Base-by-base conservation (phyloP, 2,329 filamentous ascomycete genomes). In the Fusarium foetens region DNA sequence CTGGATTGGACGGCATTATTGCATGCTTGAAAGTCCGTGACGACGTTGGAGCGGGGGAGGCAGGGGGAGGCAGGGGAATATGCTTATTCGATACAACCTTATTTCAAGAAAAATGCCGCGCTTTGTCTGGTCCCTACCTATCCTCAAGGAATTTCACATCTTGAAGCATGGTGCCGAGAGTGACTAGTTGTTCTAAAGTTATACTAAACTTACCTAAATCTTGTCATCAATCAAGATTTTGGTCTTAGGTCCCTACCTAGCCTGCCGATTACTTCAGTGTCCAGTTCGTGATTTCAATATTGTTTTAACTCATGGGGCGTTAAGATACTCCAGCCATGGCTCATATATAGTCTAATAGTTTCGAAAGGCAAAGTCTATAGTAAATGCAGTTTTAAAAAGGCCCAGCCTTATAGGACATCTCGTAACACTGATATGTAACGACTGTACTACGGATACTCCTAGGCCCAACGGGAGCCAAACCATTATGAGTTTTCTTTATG, bases 401-500 rank as follows among this genome's bases (percentile, higher is more conserved):
- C 6, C 8, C 7, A 23, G 6, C 0, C 12, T 19, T 5, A 13
- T 5, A 13, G 16, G 5, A 33, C 4, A 16, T 23, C 14, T 49
- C 2, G 12, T 23, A 14, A 4, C 4, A 21, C n/a, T 19, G 31
- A 33, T 0, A 10, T 49, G 8, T 19, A 6, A 10, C 19, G 8
- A 9, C n/a, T 23, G 16, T 35, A 4, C 11, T 6, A 13, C 16
- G 4, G 23, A 6, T 17, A 9, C 7, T 17, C 10, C 2, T 8
- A 23, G 16, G 6, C 11, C 11, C 6, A 7, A 4, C 14, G 0
- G 2, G 1, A 8, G 13, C 0, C 4, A 8, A 5, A 9, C 21
- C 10, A 5, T 0, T 49, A 49, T 49, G 1, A 14, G 0, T 1
- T 19, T 9, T 10, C 0, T 25, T 33, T 25, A 3, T 2, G 0